A percentile compares a stretch with the other conserved stretches of the same genome.
These are phyloP conservation scores for Penicillium riverlandense DNA, from an alignment of 495 filamentous ascomycete genomes.

Conservation along the genomic window DNA sequence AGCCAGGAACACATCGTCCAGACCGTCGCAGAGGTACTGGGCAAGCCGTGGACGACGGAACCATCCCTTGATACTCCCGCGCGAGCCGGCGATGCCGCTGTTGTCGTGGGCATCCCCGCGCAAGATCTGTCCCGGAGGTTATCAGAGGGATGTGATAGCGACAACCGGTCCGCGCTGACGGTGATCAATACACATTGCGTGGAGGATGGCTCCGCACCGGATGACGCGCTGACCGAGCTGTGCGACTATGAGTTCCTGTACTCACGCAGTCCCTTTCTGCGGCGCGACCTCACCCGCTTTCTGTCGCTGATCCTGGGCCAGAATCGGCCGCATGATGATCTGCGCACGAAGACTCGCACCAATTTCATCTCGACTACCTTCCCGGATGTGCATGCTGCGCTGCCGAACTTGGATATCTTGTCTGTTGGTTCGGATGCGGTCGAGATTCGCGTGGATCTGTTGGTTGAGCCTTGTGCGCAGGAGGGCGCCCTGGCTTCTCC, in stretches of 20 bases:
- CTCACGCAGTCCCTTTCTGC: slow-evolving; percentile 59
- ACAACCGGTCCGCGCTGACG: slow-evolving; percentile 41
- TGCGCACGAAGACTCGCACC: slow-evolving; percentile 67
- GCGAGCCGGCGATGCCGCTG: slow-evolving; percentile 40
- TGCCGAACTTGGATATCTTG: slow-evolving; percentile 76
- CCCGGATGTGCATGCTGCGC: slow-evolving; percentile 73
- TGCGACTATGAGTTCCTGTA: slow-evolving; percentile 84
- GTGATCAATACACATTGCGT: slow-evolving; percentile 70
- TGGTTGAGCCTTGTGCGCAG: slow-evolving; percentile 57
- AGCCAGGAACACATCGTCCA: slow-evolving; percentile 60
- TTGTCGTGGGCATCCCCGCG: slow-evolving; percentile 38
- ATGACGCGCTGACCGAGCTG: slow-evolving; percentile 51
- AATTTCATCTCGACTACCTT: slow-evolving; percentile 84
- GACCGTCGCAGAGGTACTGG: slow-evolving; percentile 60
- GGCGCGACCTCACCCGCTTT: slow-evolving; percentile 71
- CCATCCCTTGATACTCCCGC: slow-evolving; percentile 44
- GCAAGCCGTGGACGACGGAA: slow-evolving; percentile 55
- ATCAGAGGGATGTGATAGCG: slow-evolving; percentile 1
- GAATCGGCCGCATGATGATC: slow-evolving; percentile 61
- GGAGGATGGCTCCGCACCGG: slow-evolving; percentile 58
- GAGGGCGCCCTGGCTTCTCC: slow-evolving; percentile 44
- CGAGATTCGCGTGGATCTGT: slow-evolving; percentile 72
- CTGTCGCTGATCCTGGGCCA: slow-evolving; percentile 71
- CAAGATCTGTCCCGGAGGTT: no score
- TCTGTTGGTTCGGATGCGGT: slow-evolving; percentile 80